phyloP scores from a whole-genome alignment of 345 rosid species.

The Raphanus sativus region DNA sequence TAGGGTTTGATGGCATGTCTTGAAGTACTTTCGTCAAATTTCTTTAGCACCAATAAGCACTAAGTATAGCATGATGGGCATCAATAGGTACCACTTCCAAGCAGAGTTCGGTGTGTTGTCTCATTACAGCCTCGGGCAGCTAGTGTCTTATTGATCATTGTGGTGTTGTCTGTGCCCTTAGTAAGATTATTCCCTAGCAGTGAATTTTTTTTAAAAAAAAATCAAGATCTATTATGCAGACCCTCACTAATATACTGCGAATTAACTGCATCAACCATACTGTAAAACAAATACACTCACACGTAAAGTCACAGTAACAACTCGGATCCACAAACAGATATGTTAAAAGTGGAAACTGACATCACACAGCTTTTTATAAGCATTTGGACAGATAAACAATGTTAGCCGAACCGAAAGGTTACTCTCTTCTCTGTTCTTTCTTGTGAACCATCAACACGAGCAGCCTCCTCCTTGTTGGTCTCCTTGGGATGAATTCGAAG shows the following conservation, averaged over 20 bases:
- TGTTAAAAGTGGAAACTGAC: slow-evolving; percentile 9
- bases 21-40: too few relatives aligned
- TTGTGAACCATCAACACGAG: slow-evolving; percentile 50
- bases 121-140: too few relatives aligned
- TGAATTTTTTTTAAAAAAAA: neutral
- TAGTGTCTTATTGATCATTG: too few relatives aligned
- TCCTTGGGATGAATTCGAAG: slow-evolving; percentile 53
- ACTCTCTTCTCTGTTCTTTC: neutral
- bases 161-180: too few relatives aligned
- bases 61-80: too few relatives aligned
- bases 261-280: slow-evolving; percentile 42
- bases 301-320: slow-evolving; percentile 5
- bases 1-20: too few relatives aligned
- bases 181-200: neutral
- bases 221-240: neutral
- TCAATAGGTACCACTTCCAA: too few relatives aligned
- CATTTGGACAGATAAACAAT: slow-evolving; percentile 4
- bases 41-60: too few relatives aligned
- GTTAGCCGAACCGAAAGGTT: neutral
- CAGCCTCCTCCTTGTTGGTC: slow-evolving; percentile 75
- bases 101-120: too few relatives aligned
- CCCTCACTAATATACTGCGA: slow-evolving; percentile 52
- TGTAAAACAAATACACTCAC: neutral
- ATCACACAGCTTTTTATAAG: slow-evolving; percentile 1
- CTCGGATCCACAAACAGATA: slow-evolving; percentile 1